Evolutionary conservation across 371 early-diverging fungal species (phyloP), one percentile per base, ranked within the genome.

Genomic region (Massospora cicadina): DNA sequence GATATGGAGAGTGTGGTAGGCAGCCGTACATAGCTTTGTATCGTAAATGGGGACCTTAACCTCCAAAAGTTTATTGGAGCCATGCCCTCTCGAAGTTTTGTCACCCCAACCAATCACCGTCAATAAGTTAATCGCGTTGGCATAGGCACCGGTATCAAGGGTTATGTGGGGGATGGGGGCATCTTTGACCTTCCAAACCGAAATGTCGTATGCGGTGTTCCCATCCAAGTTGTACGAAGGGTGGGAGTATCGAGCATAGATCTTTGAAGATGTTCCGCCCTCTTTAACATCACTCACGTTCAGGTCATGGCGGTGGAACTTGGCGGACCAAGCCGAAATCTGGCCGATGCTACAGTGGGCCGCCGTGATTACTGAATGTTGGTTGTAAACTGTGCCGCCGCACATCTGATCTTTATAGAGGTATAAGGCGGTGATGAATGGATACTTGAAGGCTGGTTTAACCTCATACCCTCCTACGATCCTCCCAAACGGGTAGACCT

Each of bases 391-490:
- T 1, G 60, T 53, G 3, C 60, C 65, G 21, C 65, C 65, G 30
- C 58, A 65, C 53, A 43, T 27, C 12, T 43, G 65, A 24, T 21
- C 21, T 1, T 23, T 24, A 1, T 23, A 17, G 5, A 23, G 13
- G 2, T 25, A 10, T 7, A 64, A 24, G 23, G 56, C 27, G 17
- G 31, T 57, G 21, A 64, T 64, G 31, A 29, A 56, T 10, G 55
- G 55, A 33, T 64, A 64, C 13, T 56, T 64, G 29, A 57, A 64
- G 1, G 29, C 3, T 55, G 65, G 55, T 30, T 10, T 56, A 1
- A 64, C 65, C 26, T 64, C 65, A 23, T 7, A 25, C 17, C 65
- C 65, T 17, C 57, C 57, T 21, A 64, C 55, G 57, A 57, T 57
- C 29, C 55, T 24, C 2, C 26, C 23, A 2, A 5, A 10, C 2